A percentile compares a stretch with the other conserved stretches of the same genome.
Conservation (phyloP, 352 stramenopile genomes). For the Globisporangium viniferum region DNA sequence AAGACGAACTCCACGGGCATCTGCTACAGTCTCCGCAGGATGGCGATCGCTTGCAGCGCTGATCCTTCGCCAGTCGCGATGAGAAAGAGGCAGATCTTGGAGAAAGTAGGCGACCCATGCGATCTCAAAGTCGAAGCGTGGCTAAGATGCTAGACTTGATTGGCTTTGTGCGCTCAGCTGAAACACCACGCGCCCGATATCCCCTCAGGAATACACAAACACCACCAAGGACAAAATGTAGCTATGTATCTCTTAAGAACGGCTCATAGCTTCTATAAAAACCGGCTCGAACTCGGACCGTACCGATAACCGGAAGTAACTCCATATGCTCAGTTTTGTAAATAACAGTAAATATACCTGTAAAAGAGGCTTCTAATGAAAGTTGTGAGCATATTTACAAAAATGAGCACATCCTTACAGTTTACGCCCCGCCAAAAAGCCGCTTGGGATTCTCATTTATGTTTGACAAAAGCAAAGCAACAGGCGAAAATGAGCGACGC, state of each 20-base stretch:
- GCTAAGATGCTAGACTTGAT: conserved; percentile 25
- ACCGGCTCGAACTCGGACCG: neutral
- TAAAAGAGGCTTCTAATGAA: too few relatives aligned
- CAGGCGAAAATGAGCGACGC: neutral
- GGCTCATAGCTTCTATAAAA: neutral
- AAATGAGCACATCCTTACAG: neutral
- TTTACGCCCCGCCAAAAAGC: neutral
- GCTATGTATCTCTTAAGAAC: neutral
- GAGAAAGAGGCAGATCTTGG: conserved; percentile 29
- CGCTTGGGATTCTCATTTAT: too few relatives aligned
- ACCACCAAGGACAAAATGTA: neutral
- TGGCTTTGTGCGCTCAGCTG: too few relatives aligned
- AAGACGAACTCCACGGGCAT: conserved; percentile 11
- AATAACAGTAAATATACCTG: too few relatives aligned
- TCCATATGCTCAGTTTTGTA: neutral
- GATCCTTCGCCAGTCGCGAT: conserved; percentile 23
- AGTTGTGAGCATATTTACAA: too few relatives aligned
- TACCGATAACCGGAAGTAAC: neutral
- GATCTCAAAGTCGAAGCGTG: conserved; percentile 29
- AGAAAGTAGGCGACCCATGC: conserved; percentile 20
- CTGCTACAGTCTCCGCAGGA: conserved; percentile 32
- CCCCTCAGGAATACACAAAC: too few relatives aligned
- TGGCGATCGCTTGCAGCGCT: conserved; percentile 26
- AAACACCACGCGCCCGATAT: too few relatives aligned
- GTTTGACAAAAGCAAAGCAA: neutral